A percentile compares a stretch with the other conserved stretches of the same genome.
Evolutionary conservation across 2,329 filamentous ascomycete genomes (phyloP).

Genomic region (Zymoseptoria ardabiliae): DNA sequence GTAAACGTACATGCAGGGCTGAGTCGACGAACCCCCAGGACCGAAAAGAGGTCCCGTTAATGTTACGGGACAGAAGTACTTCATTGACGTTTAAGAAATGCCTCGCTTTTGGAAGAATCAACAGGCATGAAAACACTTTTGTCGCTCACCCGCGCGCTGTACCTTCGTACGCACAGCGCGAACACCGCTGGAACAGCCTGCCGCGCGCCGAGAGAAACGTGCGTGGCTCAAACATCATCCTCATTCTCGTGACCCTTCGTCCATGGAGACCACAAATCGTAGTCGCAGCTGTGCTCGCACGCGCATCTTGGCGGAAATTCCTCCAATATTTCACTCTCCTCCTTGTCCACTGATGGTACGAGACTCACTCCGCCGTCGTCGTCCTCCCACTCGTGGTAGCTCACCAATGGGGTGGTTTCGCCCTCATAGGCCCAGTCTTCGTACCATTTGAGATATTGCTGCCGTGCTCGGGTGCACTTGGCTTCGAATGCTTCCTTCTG

Average conservation of each 20-base stretch:
- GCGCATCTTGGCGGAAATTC: not conserved
- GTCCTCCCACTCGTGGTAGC: slow-evolving; percentile 13
- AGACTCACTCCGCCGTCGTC: slow-evolving; percentile 16
- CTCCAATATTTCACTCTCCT: not conserved
- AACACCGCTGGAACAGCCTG: not conserved
- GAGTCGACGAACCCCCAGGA: too few species aligned
- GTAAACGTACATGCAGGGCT: too few species aligned
- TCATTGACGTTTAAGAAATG: too few species aligned
- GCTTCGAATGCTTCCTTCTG: slow-evolving; percentile 21
- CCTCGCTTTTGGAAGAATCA: too few species aligned
- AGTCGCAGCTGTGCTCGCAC: not conserved
- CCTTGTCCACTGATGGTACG: not conserved
- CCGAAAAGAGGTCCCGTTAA: too few species aligned
- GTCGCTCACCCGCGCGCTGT: too few species aligned
- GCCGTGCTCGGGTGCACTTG: slow-evolving; percentile 4
- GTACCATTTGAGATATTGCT: slow-evolving; percentile 14
- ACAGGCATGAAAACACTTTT: too few species aligned
- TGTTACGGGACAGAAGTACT: too few species aligned
- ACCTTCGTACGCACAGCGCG: not conserved
- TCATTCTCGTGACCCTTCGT: not conserved
- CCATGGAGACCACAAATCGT: not conserved
- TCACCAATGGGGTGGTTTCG: slow-evolving; percentile 3
- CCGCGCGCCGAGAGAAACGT: not conserved
- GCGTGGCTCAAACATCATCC: not conserved
- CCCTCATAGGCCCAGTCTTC: not conserved